Base-by-base conservation (phyloP, 176 grass and related monocot species). In the Paspalum notatum region DNA sequence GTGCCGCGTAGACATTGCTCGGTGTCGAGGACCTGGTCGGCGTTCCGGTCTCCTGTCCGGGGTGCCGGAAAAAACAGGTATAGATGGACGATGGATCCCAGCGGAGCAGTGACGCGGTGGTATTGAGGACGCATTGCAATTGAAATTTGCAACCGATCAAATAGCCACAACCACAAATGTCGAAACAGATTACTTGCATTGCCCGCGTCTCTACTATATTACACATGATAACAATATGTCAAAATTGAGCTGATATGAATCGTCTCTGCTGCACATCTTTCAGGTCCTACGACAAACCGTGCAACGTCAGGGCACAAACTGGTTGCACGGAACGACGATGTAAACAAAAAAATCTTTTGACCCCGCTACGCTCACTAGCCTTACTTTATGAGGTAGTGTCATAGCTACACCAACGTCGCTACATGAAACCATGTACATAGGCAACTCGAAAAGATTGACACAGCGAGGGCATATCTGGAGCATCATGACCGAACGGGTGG, bases 211-310 rank as follows among this genome's bases (percentile, higher is more conserved):
- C 20, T 64, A 26, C 64, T 64, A 72, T 64, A 58, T 38, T 86
- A 67, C 68, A 80, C 46, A 17, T 49, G 22, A 26, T 69, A 59
- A 66, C 66, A 66, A 43, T 37, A 54, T 85, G 72, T 72, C 87
- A 85, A 89, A 89, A 89, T 71, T 90, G 57, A 85, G 83, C 58
- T 61, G 58, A 66, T 46, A 82, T 63, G 5, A 44, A 66, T 42
- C 43, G 22, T 57, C 45, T 66, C 50, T 27, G 58, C 78, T 27
- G 58, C 24, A 2, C 24, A 42, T 17, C 50, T 78, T 85, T 22
- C 57, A 85, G 57, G 45, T 25, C 83, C 57, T 73, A 78, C 50
- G 24, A 32, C 49, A 77, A 71, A 49, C 53, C 81, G 69, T 74
- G 82, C 59, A 49, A 70, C n/a, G 13, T 5, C 44, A 49, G 2